Percentiles rank a stretch among this genome's conserved stretches.
These are phyloP conservation scores for Trypanosoma brucei DNA, from an alignment of 208 protist species.

Conservation along the genomic window DNA sequence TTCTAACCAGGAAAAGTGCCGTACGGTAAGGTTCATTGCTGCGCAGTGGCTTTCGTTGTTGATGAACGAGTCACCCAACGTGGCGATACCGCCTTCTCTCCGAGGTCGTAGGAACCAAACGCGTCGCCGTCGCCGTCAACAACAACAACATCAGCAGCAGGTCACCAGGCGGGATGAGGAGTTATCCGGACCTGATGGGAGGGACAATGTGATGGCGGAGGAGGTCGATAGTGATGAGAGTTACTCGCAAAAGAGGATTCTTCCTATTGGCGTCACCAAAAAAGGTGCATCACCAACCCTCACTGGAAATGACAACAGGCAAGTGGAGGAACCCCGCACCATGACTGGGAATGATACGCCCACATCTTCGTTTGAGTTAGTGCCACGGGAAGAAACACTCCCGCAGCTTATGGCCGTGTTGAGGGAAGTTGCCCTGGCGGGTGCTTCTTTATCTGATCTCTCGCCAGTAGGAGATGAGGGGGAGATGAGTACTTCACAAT, in stretches of 20 bases:
- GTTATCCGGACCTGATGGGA: not conserved
- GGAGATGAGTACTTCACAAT: not conserved
- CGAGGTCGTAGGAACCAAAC: conserved; percentile 8
- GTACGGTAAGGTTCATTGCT: conserved; percentile 41
- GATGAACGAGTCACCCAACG: conserved; percentile 36
- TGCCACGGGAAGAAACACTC: conserved; percentile 34
- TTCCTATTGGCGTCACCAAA: conserved; percentile 22
- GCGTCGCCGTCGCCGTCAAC: not conserved
- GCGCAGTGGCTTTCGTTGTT: conserved; percentile 49
- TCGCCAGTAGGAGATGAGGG: not conserved
- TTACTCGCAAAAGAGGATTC: not conserved
- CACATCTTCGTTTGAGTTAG: conserved; percentile 27
- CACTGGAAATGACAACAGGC: not conserved
- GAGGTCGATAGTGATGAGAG: not conserved
- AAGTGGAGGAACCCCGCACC: not conserved
- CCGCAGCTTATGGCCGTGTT: conserved; percentile 35
- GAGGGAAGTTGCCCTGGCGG: conserved; percentile 45
- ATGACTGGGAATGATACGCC: not conserved
- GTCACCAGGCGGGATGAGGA: not conserved
- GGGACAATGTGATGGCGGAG: not conserved
- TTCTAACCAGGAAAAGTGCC: conserved; percentile 11
- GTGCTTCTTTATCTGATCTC: conserved; percentile 27
- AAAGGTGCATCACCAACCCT: not conserved
- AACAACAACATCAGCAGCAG: too few species aligned
- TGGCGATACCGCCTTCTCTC: conserved; percentile 20